Conservation (phyloP, 2,329 filamentous ascomycete genomes). For the Paraphoma sp. region DNA sequence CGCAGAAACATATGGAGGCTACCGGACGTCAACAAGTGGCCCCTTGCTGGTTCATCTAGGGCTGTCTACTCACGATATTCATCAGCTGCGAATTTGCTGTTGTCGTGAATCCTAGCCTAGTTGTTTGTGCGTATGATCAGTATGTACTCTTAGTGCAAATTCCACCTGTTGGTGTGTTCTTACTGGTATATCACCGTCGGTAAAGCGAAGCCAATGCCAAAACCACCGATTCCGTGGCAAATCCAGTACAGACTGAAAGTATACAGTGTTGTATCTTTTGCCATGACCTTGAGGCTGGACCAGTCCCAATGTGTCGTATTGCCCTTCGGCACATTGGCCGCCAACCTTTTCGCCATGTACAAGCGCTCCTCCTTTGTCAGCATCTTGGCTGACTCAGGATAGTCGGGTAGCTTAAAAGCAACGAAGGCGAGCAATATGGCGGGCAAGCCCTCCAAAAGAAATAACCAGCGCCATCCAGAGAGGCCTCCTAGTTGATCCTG, state of each 20-base stretch:
- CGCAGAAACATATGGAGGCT: slow-evolving; percentile 25
- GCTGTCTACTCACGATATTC: slow-evolving; percentile 27
- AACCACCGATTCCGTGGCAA: slow-evolving; percentile 27
- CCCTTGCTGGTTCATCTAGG: neutral
- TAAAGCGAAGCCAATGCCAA: slow-evolving; percentile 21
- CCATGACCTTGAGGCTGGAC: slow-evolving; percentile 15
- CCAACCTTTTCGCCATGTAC: slow-evolving; percentile 15
- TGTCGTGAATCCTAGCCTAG: slow-evolving; percentile 21
- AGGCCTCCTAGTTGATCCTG: slow-evolving; percentile 56
- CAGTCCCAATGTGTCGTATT: slow-evolving; percentile 26
- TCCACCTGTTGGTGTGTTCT: neutral
- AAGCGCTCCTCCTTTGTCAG: slow-evolving; percentile 22
- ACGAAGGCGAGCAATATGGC: slow-evolving; percentile 22
- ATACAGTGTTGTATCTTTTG: slow-evolving; percentile 22
- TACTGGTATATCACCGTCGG: slow-evolving; percentile 27
- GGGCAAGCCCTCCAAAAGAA: slow-evolving; percentile 21
- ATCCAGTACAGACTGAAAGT: slow-evolving; percentile 28
- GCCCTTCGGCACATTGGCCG: slow-evolving; percentile 14
- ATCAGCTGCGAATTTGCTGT: slow-evolving; percentile 28
- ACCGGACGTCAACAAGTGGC: neutral
- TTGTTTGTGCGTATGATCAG: neutral
- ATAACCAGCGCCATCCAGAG: slow-evolving; percentile 40
- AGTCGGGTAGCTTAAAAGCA: slow-evolving; percentile 17
- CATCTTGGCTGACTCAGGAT: slow-evolving; percentile 22
- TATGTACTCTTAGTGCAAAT: neutral